Evolutionary conservation across 129 eudicot species (phyloP).

Genomic region (Pittosporum tobira): DNA sequence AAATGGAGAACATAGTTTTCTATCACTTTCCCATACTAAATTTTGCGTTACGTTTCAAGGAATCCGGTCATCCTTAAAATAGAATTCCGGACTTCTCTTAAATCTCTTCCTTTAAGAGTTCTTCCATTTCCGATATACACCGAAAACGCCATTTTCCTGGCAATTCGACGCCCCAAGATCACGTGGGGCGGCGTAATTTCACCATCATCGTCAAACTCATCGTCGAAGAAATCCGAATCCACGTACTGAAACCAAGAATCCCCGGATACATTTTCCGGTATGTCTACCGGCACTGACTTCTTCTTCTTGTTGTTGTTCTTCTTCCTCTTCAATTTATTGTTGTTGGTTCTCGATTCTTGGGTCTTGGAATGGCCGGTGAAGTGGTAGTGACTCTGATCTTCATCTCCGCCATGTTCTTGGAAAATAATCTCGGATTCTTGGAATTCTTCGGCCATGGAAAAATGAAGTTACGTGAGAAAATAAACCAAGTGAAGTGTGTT

Average conservation of each 20-base stretch:
- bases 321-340: slow-evolving; percentile 11
- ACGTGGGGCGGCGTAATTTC: slow-evolving; percentile 70
- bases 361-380: not conserved
- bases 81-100: slow-evolving; percentile 68
- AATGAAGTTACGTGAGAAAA: not conserved
- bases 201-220: slow-evolving; percentile 23
- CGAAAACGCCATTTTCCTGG: slow-evolving; percentile 58
- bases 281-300: slow-evolving; percentile 22
- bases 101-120: slow-evolving; percentile 52
- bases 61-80: slow-evolving; percentile 78
- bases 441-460: slow-evolving; percentile 41
- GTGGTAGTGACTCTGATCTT: not conserved
- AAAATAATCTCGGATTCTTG: slow-evolving; percentile 43
- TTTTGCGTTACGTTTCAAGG: slow-evolving; percentile 42
- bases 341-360: not conserved
- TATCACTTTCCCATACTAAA: not conserved
- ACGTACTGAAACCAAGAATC: slow-evolving; percentile 17
- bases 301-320: slow-evolving; percentile 7
- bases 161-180: slow-evolving; percentile 43
- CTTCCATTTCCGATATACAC: slow-evolving; percentile 56
- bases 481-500: not conserved
- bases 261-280: slow-evolving; percentile 18
- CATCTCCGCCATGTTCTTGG: slow-evolving; percentile 7
- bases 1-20: not conserved
- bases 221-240: slow-evolving; percentile 30